Conservation (phyloP, 169 alveolate species). For the Eimeria praecox region DNA sequence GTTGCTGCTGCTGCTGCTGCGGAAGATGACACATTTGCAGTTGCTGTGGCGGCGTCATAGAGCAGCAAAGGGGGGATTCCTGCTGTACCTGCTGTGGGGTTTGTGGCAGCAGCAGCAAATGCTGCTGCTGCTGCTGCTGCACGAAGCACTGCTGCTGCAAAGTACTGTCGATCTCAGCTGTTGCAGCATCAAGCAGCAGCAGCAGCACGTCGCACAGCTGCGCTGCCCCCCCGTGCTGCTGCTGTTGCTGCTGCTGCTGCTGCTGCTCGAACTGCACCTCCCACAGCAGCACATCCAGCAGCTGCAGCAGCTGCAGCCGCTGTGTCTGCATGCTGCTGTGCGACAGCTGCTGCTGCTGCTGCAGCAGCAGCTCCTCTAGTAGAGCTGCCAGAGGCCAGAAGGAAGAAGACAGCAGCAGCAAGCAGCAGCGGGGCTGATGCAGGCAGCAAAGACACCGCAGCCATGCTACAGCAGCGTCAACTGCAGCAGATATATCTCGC, state of each 20-base stretch:
- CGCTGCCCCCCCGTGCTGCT: slow-evolving; percentile 38
- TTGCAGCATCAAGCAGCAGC: slow-evolving; percentile 61
- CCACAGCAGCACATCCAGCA: slow-evolving; percentile 29
- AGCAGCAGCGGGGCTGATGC: background rate
- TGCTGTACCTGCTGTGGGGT: slow-evolving; percentile 8
- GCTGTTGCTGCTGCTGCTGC: slow-evolving; percentile 65
- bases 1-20: slow-evolving; percentile 20
- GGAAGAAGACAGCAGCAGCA: slow-evolving; percentile 27
- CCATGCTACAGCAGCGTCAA: slow-evolving; percentile 21
- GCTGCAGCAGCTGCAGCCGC: slow-evolving; percentile 40
- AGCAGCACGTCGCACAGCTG: slow-evolving; percentile 15
- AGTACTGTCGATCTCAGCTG: background rate
- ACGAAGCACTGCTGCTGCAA: slow-evolving; percentile 22
- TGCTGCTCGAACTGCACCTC: background rate
- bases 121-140: slow-evolving; percentile 27
- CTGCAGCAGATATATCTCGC: background rate
- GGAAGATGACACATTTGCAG: background rate
- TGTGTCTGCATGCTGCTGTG: background rate
- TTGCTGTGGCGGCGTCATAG: background rate
- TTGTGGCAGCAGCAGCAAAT: background rate
- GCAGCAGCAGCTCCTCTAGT: background rate
- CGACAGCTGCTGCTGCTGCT: background rate
- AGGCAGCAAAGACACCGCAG: background rate
- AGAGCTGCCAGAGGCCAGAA: background rate
- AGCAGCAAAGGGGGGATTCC: background rate